Evolutionary conservation across 2,329 filamentous ascomycete genomes (phyloP), one percentile per base, ranked within the genome.

Genomic region (Claviceps citrina): DNA sequence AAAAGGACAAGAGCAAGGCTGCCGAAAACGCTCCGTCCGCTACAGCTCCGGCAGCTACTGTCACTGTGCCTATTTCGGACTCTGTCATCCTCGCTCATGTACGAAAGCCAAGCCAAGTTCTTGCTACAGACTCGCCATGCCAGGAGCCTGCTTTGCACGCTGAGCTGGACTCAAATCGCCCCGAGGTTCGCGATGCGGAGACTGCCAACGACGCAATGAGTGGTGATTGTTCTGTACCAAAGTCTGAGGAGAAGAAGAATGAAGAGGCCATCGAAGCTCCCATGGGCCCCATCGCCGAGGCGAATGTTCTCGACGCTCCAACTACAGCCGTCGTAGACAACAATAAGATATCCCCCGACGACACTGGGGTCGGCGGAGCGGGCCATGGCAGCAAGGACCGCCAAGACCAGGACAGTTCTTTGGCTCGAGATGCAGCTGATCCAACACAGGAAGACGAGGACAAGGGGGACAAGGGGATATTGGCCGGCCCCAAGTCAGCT

Each of bases 1-100:
- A 55, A 43, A 57, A 60, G 41, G 52, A 62, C 32, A 61, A 57
- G 46, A 61, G 58, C 41, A 58, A 58, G 45, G 52, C 53, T 8
- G 56, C 58, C 46, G 59, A 57, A 35, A 46, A 54, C 30, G 54
- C 51, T 16, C 44, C 44, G 9, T 40, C 47, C 41, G 37, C 41
- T 9, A 47, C 46, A 15, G 35, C 40, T 5, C 20, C 38, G 13
- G 38, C 42, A 19, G 41, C 41, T n/a, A n/a, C n/a, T n/a, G n/a
- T n/a, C n/a, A 28, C 34, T 13, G n/a, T 15, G 6, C n/a, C 37
- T 18, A 20, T n/a, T n/a, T 30, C 24, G 2, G 28, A 38, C 18
- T 12, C 36, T 13, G 25, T 20, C n/a, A n/a, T n/a, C n/a, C n/a
- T n/a, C n/a, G n/a, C n/a, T n/a, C n/a, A n/a, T n/a, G n/a, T n/a